Evolutionary conservation across 495 filamentous ascomycete species (phyloP), one percentile per base, ranked within the genome.

Genomic region (Xylaria palmicola): DNA sequence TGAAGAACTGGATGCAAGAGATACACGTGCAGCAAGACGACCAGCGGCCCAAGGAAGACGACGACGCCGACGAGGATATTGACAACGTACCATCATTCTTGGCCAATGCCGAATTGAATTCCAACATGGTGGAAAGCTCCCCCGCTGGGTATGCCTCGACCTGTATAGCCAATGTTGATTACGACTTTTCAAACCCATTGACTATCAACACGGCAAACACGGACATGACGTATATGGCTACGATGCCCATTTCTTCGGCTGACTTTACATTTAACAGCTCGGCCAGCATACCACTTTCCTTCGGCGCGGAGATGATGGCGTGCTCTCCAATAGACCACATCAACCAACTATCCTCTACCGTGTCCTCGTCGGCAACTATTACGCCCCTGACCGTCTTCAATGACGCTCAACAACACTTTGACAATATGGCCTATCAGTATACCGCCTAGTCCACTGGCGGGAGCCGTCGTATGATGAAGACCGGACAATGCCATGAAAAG

Each of bases 1-100:
- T 95, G 62, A 93, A 91, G 77, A 77, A 82, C 47, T 97, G 91
- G 91, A 91, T 96, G 85, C 75, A 80, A 36, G 86, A 93, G 73
- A 82, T 89, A 26, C 81, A 69, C 15, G 80, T 81, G 12, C 65
- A 62, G 36, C 70, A 74, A 48, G 72, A 78, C 50, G 67, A 68
- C 27, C 44, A 32, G 27, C 66, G 59, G 37, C 58, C 63, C 13
- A 72, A 72, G 37, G 71, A 68, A 17, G 67, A 65, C 8, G 72
- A 52, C 17, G 75, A 79, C n/a, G 56, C 59, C 17, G 77, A 80
- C 7, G 66, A 75, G 3, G 44, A 68, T 10, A 50, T 62, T 0
- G 60, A 56, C 29, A 49, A 49, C 15, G 32, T 26, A 1, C 51
- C 26, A 13, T 12, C 43, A 1, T 54, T 52, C 48, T 54, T 63